Base-by-base conservation (phyloP, 2,329 filamentous ascomycete genomes). In the Lachnellula occidentalis region DNA sequence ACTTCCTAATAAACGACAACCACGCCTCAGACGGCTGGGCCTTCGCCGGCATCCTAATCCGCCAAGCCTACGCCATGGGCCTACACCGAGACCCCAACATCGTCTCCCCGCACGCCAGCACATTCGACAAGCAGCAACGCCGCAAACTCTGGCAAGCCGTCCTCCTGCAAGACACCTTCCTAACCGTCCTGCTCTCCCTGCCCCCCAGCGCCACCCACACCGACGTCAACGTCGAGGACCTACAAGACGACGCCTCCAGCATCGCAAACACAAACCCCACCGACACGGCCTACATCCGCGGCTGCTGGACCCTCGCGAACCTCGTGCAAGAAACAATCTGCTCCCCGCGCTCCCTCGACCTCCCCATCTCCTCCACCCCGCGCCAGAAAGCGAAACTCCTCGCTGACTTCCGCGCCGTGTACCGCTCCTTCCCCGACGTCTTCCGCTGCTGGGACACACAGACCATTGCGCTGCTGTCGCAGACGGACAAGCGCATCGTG, bases 1-100 rank as follows among this genome's bases (percentile, higher is more conserved):
- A 92, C 66, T 92, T 92, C 63, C 75, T 92, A 36, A 91, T 92
- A 74, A 92, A 92, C 64, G 88, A 92, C 69, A 91, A 91, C 64
- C 88, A 92, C 64, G 87, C 87, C 4, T 88, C 86, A 0, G 88
- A 92, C 67, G 88, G 88, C 1, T 92, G 88, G 84, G 85, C 87
- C 0, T 92, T 91, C 74, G 86, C 86, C 0, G 88, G 88, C 5
- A 85, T 92, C 24, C 70, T 90, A 21, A 84, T 90, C 60, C 79
- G 88, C 24, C 88, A 92, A 70, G 83, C 88, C 0, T 92, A 91
- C 64, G 88, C 88, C 22, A 88, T 92, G 84, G 87, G 88, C 0
- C 70, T 92, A 12, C 87, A 92, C 67, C 82, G 88, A 15, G 87
- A 92, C 64, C 88, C 88, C 0, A 88, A 90, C 55, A 83, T 89